A percentile compares a stretch with the other conserved stretches of the same genome.
These are phyloP conservation scores for Gracilaria gracilis DNA, from an alignment of 23 red algal genomes.

Conservation along the genomic window DNA sequence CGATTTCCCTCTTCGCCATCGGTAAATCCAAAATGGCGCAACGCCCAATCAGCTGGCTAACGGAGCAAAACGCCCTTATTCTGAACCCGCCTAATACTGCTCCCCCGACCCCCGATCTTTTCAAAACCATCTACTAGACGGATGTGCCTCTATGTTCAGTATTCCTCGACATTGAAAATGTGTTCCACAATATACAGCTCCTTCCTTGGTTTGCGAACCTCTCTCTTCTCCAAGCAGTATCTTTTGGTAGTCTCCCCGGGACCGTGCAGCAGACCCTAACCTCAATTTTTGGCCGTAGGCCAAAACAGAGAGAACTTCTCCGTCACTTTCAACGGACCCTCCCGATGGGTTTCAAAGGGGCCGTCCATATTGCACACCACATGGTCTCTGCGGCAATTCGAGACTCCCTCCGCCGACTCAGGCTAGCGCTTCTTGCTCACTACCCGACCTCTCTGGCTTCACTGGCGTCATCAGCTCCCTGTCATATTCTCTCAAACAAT, in stretches of 20 bases:
- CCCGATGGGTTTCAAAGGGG: constrained; percentile 48
- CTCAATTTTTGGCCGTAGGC: neutral
- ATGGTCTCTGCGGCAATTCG: too few species aligned
- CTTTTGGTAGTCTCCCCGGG: constrained; percentile 1
- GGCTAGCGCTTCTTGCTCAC: too few species aligned
- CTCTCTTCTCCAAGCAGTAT: neutral
- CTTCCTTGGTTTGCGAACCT: neutral
- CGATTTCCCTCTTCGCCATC: neutral
- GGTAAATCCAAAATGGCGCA: neutral
- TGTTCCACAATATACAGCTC: constrained; percentile 39
- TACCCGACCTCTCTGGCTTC: too few species aligned
- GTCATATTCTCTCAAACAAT: neutral
- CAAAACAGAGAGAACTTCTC: constrained; percentile 1
- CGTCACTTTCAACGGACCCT: constrained; percentile 1
- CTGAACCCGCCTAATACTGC: neutral
- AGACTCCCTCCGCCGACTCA: too few species aligned
- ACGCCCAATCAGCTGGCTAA: constrained; percentile 16
- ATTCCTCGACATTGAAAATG: constrained; percentile 30
- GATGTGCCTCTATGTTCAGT: neutral
- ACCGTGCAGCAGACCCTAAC: neutral
- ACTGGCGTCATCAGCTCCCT: neutral
- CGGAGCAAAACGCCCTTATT: neutral
- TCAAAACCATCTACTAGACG: neutral
- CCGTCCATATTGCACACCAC: constrained; percentile 32
- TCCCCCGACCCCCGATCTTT: constrained; percentile 14